Conservation (phyloP, 2,329 filamentous ascomycete genomes). For the Aspergillus intermedius region DNA sequence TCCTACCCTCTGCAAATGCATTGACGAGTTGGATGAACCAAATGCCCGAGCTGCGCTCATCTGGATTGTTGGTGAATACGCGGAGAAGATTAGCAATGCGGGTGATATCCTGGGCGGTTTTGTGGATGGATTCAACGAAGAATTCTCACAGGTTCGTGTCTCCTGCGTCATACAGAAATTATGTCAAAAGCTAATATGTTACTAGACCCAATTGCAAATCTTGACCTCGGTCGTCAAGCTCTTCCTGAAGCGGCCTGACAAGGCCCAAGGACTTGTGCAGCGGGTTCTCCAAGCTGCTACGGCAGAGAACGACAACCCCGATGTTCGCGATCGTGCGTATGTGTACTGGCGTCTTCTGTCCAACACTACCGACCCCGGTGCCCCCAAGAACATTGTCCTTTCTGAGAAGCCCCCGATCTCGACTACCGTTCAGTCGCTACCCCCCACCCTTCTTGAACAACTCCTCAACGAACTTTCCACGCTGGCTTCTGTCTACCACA, state of each 20-base stretch:
- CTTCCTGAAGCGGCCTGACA: slow-evolving; percentile 93
- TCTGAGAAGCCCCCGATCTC: slow-evolving; percentile 92
- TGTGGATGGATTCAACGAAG: slow-evolving; percentile 89
- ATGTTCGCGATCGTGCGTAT: slow-evolving; percentile 93
- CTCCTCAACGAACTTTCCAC: slow-evolving; percentile 90
- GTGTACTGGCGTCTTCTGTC: slow-evolving; percentile 97
- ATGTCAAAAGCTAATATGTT: slow-evolving; percentile 22
- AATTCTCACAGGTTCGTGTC: slow-evolving; percentile 75
- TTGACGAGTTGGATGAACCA: slow-evolving; percentile 93
- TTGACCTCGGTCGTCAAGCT: slow-evolving; percentile 95
- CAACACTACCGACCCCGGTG: slow-evolving; percentile 67
- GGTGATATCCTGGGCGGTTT: slow-evolving; percentile 87
- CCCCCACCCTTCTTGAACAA: slow-evolving; percentile 75
- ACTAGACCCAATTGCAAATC: slow-evolving; percentile 91
- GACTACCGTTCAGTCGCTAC: slow-evolving; percentile 86
- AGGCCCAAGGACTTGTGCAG: slow-evolving; percentile 83
- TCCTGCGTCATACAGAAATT: not conserved
- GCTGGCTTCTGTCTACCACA: slow-evolving; percentile 95
- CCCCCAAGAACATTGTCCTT: slow-evolving; percentile 88
- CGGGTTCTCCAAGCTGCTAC: slow-evolving; percentile 91
- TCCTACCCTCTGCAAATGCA: slow-evolving; percentile 89
- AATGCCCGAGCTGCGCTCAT: slow-evolving; percentile 85
- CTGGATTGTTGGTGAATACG: slow-evolving; percentile 98
- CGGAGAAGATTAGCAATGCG: slow-evolving; percentile 98
- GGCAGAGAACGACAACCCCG: slow-evolving; percentile 92